phyloP scores from a whole-genome alignment of 2,329 filamentous ascomycete species.

The Aspergillus intermedius region DNA sequence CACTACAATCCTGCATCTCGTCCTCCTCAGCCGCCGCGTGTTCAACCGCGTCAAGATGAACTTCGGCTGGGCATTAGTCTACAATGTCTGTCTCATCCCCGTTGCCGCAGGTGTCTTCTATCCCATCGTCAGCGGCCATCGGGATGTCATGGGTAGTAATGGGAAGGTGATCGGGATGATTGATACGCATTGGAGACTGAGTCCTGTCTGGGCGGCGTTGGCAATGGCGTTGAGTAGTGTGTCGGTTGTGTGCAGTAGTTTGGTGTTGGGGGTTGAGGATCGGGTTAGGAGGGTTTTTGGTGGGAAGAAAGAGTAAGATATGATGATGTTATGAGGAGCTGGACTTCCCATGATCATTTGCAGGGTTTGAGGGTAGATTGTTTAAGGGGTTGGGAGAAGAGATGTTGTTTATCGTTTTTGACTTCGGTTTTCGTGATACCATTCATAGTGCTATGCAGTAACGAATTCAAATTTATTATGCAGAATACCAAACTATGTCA shows the following conservation, averaged over 20 bases:
- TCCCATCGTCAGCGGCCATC: constrained; percentile 44
- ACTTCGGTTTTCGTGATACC: not conserved
- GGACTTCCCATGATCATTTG: not conserved
- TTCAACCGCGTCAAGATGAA: constrained; percentile 77
- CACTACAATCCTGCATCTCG: constrained; percentile 62
- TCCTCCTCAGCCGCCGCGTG: constrained; percentile 63
- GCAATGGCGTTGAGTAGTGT: constrained; percentile 92
- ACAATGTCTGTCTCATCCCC: constrained; percentile 72
- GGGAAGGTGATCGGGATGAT: constrained; percentile 25
- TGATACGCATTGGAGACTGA: constrained; percentile 39
- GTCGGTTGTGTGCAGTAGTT: constrained; percentile 76
- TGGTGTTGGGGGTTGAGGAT: constrained; percentile 56
- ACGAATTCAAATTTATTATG: not conserved
- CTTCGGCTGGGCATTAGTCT: constrained; percentile 77
- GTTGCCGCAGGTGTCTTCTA: constrained; percentile 76
- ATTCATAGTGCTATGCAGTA: not conserved
- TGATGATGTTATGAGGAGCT: not conserved
- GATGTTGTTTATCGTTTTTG: not conserved
- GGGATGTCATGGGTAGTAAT: constrained; percentile 22
- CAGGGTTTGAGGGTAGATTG: not conserved
- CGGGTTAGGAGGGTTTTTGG: constrained; percentile 16
- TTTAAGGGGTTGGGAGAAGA: not conserved
- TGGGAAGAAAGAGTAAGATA: too few relatives aligned
- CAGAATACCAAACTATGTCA: not conserved
- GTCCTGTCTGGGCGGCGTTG: constrained; percentile 68